Evolutionary conservation across 305 asterid genomes (phyloP), one percentile per base, ranked within the genome.

Genomic region (Fraxinus velutina): DNA sequence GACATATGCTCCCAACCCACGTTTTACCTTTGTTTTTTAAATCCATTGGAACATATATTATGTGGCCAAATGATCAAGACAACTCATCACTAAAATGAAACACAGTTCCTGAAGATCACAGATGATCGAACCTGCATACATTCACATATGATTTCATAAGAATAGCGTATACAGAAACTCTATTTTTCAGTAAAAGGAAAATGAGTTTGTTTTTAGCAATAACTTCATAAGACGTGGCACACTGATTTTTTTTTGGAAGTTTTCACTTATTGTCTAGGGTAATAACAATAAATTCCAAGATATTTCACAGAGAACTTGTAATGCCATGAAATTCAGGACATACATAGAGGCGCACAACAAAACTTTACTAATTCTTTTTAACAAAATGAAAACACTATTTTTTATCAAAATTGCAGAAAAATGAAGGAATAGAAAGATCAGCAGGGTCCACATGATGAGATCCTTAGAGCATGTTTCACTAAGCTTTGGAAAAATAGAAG

Each of bases 1-100:
- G 71, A 82, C 64, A 89, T 83, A 87, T 37, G 86, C 75, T 86
- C 78, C 89, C 87, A 55, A 84, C 87, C 89, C 86, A 84, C 0
- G 33, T 73, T 79, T 86, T 86, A 19, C 76, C 76, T 73, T 78
- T 82, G 24, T 44, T 24, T 70, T 52, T 82, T 4, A 77, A 80
- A 68, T 70, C 87, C 90, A 87, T 87, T 19, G 57, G 33, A 71
- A 77, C 80, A 77, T 36, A 71, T 36, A 44, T 8, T 30, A 21
- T 78, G 62, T 29, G 78, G 73, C 77, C 15, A n/a, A 12, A 34
- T 22, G 80, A 57, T 71, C 79, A 76, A 78, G 78, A 85, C 32
- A 84, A 78, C 76, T 33, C 62, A 32, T 55, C 77, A 80, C 47
- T 79, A 71, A 73, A 80, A 64, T 52, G 62, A 62, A 55, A 30